phyloP scores from a whole-genome alignment of 1,139 yeast species.

The Candida pseudoviswanathii region DNA sequence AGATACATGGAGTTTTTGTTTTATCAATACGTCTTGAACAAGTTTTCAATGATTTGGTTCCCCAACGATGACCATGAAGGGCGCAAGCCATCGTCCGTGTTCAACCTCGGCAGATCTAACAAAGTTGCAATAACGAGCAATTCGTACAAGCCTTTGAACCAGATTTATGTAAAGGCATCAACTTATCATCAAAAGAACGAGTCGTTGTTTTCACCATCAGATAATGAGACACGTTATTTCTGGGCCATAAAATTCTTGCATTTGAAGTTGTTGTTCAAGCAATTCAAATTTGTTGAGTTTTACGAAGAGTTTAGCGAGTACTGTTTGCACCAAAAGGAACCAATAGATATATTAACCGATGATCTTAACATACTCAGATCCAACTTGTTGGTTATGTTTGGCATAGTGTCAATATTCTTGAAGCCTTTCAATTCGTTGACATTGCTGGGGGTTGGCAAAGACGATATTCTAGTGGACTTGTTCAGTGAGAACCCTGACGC shows the following conservation, averaged over 20 bases:
- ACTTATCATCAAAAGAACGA: conserved; percentile 28
- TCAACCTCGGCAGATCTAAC: conserved; percentile 9
- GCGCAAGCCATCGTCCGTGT: conserved; percentile 1
- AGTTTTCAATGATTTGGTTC: conserved; percentile 26
- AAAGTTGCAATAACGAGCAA: conserved; percentile 11
- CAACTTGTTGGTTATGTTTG: conserved; percentile 27
- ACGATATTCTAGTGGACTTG: conserved; percentile 23
- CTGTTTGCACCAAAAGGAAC: conserved; percentile 12
- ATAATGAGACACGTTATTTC: conserved; percentile 23
- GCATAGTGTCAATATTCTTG: conserved; percentile 27
- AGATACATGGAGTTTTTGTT: conserved; percentile 30
- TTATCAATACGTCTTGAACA: conserved; percentile 24
- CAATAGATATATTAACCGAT: conserved; percentile 9
- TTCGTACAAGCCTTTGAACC: conserved; percentile 20
- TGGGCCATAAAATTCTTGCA: conserved; percentile 26
- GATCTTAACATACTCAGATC: conserved; percentile 19
- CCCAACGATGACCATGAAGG: conserved; percentile 16
- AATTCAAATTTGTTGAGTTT: conserved; percentile 27
- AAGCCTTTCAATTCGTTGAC: conserved; percentile 34
- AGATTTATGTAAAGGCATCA: conserved; percentile 23
- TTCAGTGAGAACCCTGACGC: conserved; percentile 19
- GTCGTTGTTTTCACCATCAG: conserved; percentile 12
- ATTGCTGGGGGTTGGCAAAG: conserved; percentile 21
- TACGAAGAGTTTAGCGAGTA: conserved; percentile 24
- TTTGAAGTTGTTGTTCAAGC: conserved; percentile 27